Evolutionary conservation across 2,329 filamentous ascomycete genomes (phyloP), one percentile per base, ranked within the genome.

Genomic region (Furcasterigmium sp.): DNA sequence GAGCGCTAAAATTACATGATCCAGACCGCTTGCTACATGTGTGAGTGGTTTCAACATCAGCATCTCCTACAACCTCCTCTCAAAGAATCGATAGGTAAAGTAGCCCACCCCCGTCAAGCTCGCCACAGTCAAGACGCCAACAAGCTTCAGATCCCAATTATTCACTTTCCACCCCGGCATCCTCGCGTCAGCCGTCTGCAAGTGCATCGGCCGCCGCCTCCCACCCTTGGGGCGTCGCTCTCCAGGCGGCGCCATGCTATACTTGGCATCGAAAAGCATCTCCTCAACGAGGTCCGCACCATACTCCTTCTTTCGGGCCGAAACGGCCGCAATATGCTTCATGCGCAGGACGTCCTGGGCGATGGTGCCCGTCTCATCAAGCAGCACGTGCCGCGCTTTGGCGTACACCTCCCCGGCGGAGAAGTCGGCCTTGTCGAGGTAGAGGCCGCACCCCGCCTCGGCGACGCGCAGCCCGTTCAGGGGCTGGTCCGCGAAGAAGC

Each of bases 241-340:
- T 2, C 34, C 34, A 8, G 14, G 10, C n/a, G 26, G 10, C 6
- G 10, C 7, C 26, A n/a, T 19, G 17, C 38, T 17, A n/a, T 56
- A 49, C 35, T 61, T 56, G 34, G 57, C 51, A 36, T 70, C 68
- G 20, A 59, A 57, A 47, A 70, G 53, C 11, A 69, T 48, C 47
- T 72, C 67, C 42, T 70, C 68, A 7, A 70, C 51, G 5, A 70
- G 53, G 39, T 69, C 64, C 1, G 61, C 65, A 0, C 60, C 67
- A 5, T 59, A 49, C 5, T 69, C 34, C 48, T 69, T 70, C 10
- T 60, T 55, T 5, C 59, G 54, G 0, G 61, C 52, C 19, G 64
- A 61, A 1, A 68, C 48, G 10, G 47, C 53, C 5, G 68, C 64
- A 19, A 72, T 68, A 9, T 58, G 58, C 45, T 57, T 52, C 56